These are phyloP conservation scores for Plasmodium falciparum DNA, from an alignment of 169 alveolate species.

Conservation along the genomic window DNA sequence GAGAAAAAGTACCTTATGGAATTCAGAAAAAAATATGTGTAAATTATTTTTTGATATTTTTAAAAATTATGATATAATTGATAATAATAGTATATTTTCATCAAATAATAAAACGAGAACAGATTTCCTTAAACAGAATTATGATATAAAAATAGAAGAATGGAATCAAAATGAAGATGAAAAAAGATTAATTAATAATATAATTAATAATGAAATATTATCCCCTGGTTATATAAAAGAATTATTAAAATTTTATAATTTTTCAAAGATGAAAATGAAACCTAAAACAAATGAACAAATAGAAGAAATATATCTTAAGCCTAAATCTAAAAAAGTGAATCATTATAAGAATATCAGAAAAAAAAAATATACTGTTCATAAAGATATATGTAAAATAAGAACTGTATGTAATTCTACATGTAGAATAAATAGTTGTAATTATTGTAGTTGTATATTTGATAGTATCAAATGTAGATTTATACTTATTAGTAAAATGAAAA, in stretches of 20 bases:
- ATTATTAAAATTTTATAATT: not conserved
- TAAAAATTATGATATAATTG: not conserved
- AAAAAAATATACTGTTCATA: constrained; percentile 5
- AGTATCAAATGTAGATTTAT: not conserved
- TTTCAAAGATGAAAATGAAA: constrained; percentile 8
- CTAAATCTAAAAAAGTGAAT: not conserved
- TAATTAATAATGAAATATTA: not conserved
- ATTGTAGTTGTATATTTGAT: not conserved
- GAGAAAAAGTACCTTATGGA: constrained; percentile 26
- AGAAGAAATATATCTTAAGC: not conserved
- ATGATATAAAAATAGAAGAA: constrained; percentile 35
- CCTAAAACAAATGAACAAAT: not conserved
- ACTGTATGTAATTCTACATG: not conserved
- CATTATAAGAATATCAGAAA: not conserved
- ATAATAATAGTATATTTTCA: not conserved
- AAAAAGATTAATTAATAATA: constrained; percentile 2
- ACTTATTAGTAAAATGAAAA: not conserved
- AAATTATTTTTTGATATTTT: constrained; percentile 24
- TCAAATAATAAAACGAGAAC: not conserved
- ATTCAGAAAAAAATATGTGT: constrained; percentile 61
- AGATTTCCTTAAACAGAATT: constrained; percentile 16
- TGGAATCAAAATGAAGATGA: not conserved
- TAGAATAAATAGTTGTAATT: constrained; percentile 1
- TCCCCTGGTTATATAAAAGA: not conserved
- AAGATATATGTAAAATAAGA: constrained; percentile 18